Evolutionary conservation across 495 filamentous ascomycete species (phyloP).

Genomic region (Neurospora sp.): DNA sequence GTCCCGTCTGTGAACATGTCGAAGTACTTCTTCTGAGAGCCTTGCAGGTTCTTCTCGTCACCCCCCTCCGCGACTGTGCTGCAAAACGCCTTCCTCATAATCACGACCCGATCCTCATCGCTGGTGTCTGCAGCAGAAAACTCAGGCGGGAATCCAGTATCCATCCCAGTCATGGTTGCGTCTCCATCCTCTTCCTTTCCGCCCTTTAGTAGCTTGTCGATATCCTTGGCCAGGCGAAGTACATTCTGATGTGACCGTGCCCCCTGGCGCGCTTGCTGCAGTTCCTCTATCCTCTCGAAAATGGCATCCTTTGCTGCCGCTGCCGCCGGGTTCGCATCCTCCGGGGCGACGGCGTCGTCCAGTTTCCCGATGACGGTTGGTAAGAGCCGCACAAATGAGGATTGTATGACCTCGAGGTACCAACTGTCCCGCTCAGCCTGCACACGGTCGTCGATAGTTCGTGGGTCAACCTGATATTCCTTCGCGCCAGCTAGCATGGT

Average conservation of each 20-base stretch:
- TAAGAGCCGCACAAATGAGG: conserved; percentile 18
- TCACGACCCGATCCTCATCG: conserved; percentile 7
- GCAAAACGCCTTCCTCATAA: conserved; percentile 29
- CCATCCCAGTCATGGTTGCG: conserved; percentile 1
- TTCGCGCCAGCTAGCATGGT: conserved; percentile 27
- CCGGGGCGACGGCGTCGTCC: conserved; percentile 3
- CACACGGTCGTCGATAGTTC: conserved; percentile 30
- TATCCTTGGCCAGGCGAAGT: conserved; percentile 6
- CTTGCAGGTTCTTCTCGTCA: conserved; percentile 9
- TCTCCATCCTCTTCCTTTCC: conserved; percentile 1
- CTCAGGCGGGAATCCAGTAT: not conserved
- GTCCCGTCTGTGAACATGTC: conserved; percentile 24
- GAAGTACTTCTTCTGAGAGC: conserved; percentile 29
- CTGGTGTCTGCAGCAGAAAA: conserved; percentile 14
- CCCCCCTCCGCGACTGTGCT: conserved; percentile 1
- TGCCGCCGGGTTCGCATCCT: conserved; percentile 16
- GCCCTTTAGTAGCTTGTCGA: conserved; percentile 14
- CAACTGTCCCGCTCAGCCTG: conserved; percentile 32
- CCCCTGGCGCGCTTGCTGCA: conserved; percentile 3
- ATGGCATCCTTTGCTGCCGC: conserved; percentile 3
- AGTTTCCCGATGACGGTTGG: conserved; percentile 12
- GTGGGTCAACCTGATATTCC: conserved; percentile 24
- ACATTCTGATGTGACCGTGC: not conserved
- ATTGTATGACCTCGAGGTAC: conserved; percentile 29
- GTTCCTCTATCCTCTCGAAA: conserved; percentile 18